Percentiles rank a stretch among this genome's conserved stretches.
Conservation (phyloP, 495 filamentous ascomycete species). For the Chaetomium fimeti region DNA sequence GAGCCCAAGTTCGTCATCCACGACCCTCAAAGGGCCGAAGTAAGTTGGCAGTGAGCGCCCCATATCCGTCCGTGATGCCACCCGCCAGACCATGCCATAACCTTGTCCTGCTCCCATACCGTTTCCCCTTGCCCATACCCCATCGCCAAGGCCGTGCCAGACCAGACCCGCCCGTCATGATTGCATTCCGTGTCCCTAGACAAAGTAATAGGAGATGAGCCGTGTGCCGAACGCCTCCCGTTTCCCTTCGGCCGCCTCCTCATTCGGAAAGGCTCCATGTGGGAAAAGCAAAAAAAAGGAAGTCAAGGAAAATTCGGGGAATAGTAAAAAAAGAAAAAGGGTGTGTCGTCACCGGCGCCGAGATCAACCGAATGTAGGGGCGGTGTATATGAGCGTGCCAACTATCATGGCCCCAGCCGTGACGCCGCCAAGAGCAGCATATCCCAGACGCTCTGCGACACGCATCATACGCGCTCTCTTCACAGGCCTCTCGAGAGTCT, state of each 20-base stretch:
- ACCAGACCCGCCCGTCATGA: not conserved
- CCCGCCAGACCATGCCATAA: not conserved
- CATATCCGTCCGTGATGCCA: not conserved
- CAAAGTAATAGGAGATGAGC: not conserved
- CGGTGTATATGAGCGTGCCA: slow-evolving; percentile 42
- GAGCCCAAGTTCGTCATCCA: not conserved
- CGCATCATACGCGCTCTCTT: slow-evolving; percentile 39
- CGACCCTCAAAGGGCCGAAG: not conserved
- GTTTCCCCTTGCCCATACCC: not conserved
- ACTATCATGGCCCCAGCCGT: slow-evolving; percentile 43
- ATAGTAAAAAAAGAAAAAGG: not conserved
- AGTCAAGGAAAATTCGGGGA: not conserved
- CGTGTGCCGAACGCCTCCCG: not conserved
- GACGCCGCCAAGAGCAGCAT: slow-evolving; percentile 43
- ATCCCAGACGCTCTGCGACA: slow-evolving; percentile 41
- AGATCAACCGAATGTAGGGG: slow-evolving; percentile 38
- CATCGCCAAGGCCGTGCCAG: not conserved
- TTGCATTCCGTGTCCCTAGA: not conserved
- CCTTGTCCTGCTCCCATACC: not conserved
- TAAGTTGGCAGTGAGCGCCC: not conserved
- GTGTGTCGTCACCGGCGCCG: not conserved
- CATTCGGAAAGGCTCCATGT: not conserved
- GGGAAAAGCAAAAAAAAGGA: not conserved
- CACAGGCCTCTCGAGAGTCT: slow-evolving; percentile 18
- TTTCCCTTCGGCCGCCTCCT: not conserved